A percentile compares a stretch with the other conserved stretches of the same genome.
phyloP scores from a whole-genome alignment of 257 asterid genomes.

The Fraxinus excelsior region DNA sequence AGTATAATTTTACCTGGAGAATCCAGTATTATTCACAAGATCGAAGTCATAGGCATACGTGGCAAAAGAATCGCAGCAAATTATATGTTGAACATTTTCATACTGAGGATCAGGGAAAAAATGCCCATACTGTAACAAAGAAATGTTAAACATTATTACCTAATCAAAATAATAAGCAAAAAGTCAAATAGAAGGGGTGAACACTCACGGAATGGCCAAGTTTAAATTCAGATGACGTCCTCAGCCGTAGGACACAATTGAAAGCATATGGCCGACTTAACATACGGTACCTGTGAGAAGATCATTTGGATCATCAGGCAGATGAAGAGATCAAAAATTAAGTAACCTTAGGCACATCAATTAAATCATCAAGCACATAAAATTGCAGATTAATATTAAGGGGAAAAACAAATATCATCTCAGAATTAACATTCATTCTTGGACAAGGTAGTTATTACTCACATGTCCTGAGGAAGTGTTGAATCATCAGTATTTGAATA shows the following conservation, averaged over 20 bases:
- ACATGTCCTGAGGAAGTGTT: constrained; percentile 99
- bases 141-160: constrained; percentile 34
- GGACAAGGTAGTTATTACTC: constrained; percentile 42
- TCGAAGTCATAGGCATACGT: constrained; percentile 98
- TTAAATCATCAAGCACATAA: neutral
- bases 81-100: constrained; percentile 94
- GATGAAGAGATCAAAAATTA: constrained; percentile 7
- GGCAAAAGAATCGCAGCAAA: constrained; percentile 94
- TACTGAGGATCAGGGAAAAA: constrained; percentile 98
- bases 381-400: neutral
- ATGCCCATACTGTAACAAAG: constrained; percentile 86
- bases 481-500: constrained; percentile 94
- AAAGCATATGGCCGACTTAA: constrained; percentile 93
- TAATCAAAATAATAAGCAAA: constrained; percentile 17
- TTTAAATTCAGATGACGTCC: constrained; percentile 93
- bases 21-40: constrained; percentile 67
- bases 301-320: constrained; percentile 36
- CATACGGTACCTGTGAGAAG: constrained; percentile 90
- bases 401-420: constrained; percentile 2
- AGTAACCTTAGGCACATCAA: constrained; percentile 8
- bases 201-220: constrained; percentile 77
- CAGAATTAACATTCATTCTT: constrained; percentile 22
- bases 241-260: constrained; percentile 86
- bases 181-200: constrained; percentile 15
- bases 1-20: constrained; percentile 65